These are phyloP conservation scores for Teratosphaeria gauchensis DNA, from an alignment of 2,329 filamentous ascomycete species.

Conservation along the genomic window DNA sequence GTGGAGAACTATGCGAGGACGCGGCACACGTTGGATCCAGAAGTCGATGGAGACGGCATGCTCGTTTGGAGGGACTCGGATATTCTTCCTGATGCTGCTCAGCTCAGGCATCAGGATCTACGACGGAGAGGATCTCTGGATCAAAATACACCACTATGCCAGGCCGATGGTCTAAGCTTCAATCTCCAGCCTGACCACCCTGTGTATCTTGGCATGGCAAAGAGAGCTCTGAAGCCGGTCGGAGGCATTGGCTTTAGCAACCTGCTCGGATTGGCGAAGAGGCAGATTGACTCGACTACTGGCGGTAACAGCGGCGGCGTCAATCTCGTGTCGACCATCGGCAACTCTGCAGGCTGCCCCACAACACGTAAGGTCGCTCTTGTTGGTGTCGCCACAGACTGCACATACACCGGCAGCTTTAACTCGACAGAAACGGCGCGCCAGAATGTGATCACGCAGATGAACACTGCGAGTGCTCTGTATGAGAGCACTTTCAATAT, in stretches of 20 bases:
- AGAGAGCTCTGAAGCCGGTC: slow-evolving; percentile 45
- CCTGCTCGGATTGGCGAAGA: slow-evolving; percentile 53
- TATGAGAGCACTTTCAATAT: slow-evolving; percentile 94
- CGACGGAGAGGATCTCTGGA: slow-evolving; percentile 29
- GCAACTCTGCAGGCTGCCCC: slow-evolving; percentile 74
- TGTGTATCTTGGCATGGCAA: slow-evolving; percentile 46
- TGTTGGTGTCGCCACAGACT: slow-evolving; percentile 87
- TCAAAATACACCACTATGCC: slow-evolving; percentile 40
- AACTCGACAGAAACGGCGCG: slow-evolving; percentile 54
- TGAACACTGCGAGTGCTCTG: slow-evolving; percentile 77
- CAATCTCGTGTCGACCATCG: slow-evolving; percentile 70
- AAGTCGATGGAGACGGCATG: slow-evolving; percentile 63
- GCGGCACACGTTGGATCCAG: slow-evolving; percentile 61
- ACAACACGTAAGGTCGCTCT: slow-evolving; percentile 83
- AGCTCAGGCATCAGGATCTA: slow-evolving; percentile 48
- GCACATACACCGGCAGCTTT: slow-evolving; percentile 71
- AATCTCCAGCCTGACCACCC: slow-evolving; percentile 67
- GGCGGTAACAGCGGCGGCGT: slow-evolving; percentile 69
- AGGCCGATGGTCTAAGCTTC: slow-evolving; percentile 67
- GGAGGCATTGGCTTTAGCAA: slow-evolving; percentile 52
- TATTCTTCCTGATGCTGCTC: slow-evolving; percentile 39
- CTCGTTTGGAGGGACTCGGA: slow-evolving; percentile 89
- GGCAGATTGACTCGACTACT: slow-evolving; percentile 57
- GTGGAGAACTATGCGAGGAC: slow-evolving; percentile 64
- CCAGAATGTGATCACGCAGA: slow-evolving; percentile 67